Percentiles rank a stretch among this genome's conserved stretches.
Conservation (phyloP, 352 stramenopile species). For the Halophytophthora polymorphica region DNA sequence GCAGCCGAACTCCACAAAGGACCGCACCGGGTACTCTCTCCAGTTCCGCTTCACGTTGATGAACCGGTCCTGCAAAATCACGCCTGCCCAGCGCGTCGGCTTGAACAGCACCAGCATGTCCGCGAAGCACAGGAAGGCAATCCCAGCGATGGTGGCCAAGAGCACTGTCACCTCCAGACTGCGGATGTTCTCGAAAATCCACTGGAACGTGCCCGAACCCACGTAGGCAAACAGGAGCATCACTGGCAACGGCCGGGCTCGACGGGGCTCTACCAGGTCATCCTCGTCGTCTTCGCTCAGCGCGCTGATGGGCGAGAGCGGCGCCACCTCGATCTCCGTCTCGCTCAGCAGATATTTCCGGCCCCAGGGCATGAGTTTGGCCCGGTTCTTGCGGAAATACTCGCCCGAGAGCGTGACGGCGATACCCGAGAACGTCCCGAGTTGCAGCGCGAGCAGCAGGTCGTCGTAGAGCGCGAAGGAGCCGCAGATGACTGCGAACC, state of each 20-base stretch:
- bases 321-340: conserved; percentile 12
- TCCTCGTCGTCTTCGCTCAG: conserved; percentile 7
- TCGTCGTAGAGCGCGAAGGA: conserved; percentile 85
- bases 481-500: conserved; percentile 72
- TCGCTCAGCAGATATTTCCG: conserved; percentile 18
- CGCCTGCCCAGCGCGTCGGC: conserved; percentile 61
- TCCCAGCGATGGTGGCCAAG: conserved; percentile 72
- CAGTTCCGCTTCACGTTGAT: conserved; percentile 73
- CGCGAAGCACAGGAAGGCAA: conserved; percentile 80
- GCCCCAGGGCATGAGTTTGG: conserved; percentile 52
- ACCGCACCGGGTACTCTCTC: conserved; percentile 70
- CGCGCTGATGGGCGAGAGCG: conserved; percentile 21
- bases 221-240: conserved; percentile 87
- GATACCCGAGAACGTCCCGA: conserved; percentile 82
- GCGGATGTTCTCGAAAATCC: conserved; percentile 87
- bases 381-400: conserved; percentile 65
- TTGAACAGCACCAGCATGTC: conserved; percentile 63
- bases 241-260: conserved; percentile 34
- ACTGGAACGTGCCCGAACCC: conserved; percentile 82
- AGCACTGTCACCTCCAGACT: conserved; percentile 79
- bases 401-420: conserved; percentile 75
- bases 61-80: conserved; percentile 84
- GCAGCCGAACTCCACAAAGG: conserved; percentile 82
- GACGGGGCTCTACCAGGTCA: conserved; percentile 5
- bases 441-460: conserved; percentile 68